Base-by-base conservation (phyloP, 2,329 filamentous ascomycete genomes). In the Ambrosiella beaveri region DNA sequence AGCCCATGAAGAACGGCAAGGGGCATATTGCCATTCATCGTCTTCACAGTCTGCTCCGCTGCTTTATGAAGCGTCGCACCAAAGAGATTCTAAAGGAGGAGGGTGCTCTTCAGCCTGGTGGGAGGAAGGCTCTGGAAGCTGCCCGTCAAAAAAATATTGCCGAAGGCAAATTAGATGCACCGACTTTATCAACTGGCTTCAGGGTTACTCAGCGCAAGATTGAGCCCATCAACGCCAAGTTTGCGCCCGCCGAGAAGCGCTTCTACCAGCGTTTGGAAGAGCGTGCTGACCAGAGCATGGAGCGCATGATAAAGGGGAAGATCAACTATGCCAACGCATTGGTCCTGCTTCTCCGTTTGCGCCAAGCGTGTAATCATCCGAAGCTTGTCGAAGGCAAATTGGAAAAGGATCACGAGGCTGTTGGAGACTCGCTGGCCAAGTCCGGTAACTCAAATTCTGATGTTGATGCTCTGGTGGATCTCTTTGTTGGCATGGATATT, bases 11-110 rank as follows among this genome's bases (percentile, higher is more conserved):
- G 72, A 88, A 86, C 61, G 90, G 90, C 7, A 85, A 86, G 61
- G 93, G 91, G 9, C 86, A 90, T 57, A 78, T 97, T 59, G 91
- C 93, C 13, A 94, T 98, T 68, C 80, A 83, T 55, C 81, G 93
- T 50, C 74, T 98, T 38, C 89, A 95, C 64, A 82, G 85, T 59
- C 82, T 95, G 61, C 74, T 98, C 3, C 85, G 86, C 57, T 91
- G 89, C 58, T 95, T 95, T 72, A 98, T 98, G 93, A 95, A 97
- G 73, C 84, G 93, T n/a, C 82, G 93, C 47, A 97, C 90, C 7
- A 98, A 98, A 70, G 89, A 95, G 19, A 88, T 98, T n/a, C 73
- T 98, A 61, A 95, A 93, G 70, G 78, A 88, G 64, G 88, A 88
- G 9, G 87, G 88, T 9, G 88, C 87, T 0, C 73, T 94, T 15